Base-by-base conservation (phyloP, 352 stramenopile genomes). In the Phytophthora lateralis region DNA sequence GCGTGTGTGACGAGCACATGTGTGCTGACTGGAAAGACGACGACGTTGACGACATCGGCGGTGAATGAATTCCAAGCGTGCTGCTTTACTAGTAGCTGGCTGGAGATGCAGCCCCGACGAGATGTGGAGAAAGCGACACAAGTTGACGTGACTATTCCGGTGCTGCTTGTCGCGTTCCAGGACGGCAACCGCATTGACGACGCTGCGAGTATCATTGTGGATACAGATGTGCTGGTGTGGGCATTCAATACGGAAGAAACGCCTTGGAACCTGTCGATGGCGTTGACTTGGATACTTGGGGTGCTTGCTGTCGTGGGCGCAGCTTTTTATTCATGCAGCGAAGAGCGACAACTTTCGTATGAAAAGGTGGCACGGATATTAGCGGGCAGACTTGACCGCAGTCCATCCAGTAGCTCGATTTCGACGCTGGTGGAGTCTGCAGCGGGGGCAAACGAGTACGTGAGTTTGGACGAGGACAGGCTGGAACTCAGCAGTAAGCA, bases 251-350 rank as follows among this genome's bases (percentile, higher is more conserved):
- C 55, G 3, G 66, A 85, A 20, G 77, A 85, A 53, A 80, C 61
- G 54, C 74, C 76, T 15, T 91, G 82, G 82, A 89, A 91, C 43
- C 26, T 73, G 24, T 83, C 80, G 9, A 91, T 91, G 82, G 55
- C 79, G 11, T 43, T 88, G 14, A 85, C 76, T 21, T 91, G 82
- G 82, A 38, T 80, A 8, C 60, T 91, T 12, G 82, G 76, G 5
- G 78, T 91, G 12, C 17, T 61, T 17, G 72, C 78, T 10, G 76
- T 89, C 37, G 41, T 81, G 18, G 41, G 63, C 8, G 70, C 76
- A 3, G 78, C 82, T 0, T 87, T 88, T 53, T 76, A 76, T 51
- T 81, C 82, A 6, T 78, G 73, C 30, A 69, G 55, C 8, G 64
- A 84, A 5, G 82, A 91, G 47, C 71, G 80, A 1, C 30, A 67